These are phyloP conservation scores for Ophiostoma sp. DNA, from an alignment of 2,329 filamentous ascomycete genomes.

Conservation along the genomic window DNA sequence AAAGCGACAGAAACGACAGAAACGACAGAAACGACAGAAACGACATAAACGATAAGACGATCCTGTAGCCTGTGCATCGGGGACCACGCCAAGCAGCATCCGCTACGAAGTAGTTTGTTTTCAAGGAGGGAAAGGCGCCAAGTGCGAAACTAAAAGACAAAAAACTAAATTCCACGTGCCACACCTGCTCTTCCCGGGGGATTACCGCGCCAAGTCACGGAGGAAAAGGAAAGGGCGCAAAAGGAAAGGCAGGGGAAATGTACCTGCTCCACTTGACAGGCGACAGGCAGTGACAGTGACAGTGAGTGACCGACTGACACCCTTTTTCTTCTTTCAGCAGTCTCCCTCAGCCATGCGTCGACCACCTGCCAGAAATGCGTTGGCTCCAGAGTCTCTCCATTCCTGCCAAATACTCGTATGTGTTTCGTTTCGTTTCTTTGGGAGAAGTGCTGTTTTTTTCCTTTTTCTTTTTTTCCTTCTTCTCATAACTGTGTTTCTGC, in stretches of 20 bases:
- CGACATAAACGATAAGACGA: background rate
- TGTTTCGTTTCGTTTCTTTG: background rate
- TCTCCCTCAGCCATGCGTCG: background rate
- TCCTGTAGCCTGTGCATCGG: background rate
- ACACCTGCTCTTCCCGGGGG: background rate
- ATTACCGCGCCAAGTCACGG: background rate
- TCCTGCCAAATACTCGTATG: background rate
- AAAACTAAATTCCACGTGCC: slow-evolving; percentile 21
- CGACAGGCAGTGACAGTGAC: too few species aligned
- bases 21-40: background rate
- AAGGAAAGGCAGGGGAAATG: background rate
- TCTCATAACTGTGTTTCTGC: background rate
- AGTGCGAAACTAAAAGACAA: background rate
- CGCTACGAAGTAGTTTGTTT: too few species aligned
- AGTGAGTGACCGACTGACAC: too few species aligned
- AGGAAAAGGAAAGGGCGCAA: background rate
- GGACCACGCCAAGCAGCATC: background rate
- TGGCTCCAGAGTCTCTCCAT: background rate
- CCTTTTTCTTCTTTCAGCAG: background rate
- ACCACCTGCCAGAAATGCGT: background rate
- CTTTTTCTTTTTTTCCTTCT: background rate
- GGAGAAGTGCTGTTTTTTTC: background rate
- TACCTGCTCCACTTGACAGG: background rate
- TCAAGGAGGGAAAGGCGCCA: background rate
- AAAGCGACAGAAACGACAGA: too few species aligned